phyloP scores from a whole-genome alignment of 495 filamentous ascomycete genomes.

The Emericellopsis terricola region DNA sequence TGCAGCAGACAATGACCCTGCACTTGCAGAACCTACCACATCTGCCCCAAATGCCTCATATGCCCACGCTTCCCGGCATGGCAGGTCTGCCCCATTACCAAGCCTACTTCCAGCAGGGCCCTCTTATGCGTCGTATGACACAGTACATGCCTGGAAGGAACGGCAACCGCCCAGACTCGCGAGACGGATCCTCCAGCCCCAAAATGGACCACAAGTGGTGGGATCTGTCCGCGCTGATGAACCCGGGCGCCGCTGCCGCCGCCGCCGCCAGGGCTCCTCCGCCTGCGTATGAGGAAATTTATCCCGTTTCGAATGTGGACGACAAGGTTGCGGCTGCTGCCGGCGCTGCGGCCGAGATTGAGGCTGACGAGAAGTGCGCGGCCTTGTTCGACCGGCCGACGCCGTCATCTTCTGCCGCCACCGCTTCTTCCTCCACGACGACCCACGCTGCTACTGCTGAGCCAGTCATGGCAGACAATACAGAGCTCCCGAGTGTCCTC shows the following conservation, averaged over 20 bases:
- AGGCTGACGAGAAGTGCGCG: conserved; percentile 50
- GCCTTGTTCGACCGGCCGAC: conserved; percentile 31
- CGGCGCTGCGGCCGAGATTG: conserved; percentile 43
- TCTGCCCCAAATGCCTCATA: conserved; percentile 42
- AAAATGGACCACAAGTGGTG: conserved; percentile 47
- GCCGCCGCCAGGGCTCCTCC: no score
- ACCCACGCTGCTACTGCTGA: no score
- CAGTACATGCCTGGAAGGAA: conserved; percentile 55
- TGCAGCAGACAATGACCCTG: conserved; percentile 46
- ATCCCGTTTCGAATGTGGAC: conserved; percentile 34
- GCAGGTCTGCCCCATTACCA: conserved; percentile 56
- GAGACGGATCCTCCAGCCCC: conserved; percentile 10
- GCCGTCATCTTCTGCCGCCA: conserved; percentile 9
- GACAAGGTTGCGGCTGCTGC: conserved; percentile 44
- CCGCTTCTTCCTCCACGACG: neutral
- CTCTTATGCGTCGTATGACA: conserved; percentile 52
- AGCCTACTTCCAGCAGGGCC: conserved; percentile 30
- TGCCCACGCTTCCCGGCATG: conserved; percentile 31
- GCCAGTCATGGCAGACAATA: conserved; percentile 1
- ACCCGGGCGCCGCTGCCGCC: conserved; percentile 10
- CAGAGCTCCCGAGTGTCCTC: conserved; percentile 23
- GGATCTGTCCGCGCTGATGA: conserved; percentile 35
- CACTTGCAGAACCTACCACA: conserved; percentile 23
- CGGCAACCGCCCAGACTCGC: conserved; percentile 24
- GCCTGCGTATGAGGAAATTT: conserved; percentile 71